phyloP scores from a whole-genome alignment of 192 early-diverging fungal genomes.

The Podila clonocystis region DNA sequence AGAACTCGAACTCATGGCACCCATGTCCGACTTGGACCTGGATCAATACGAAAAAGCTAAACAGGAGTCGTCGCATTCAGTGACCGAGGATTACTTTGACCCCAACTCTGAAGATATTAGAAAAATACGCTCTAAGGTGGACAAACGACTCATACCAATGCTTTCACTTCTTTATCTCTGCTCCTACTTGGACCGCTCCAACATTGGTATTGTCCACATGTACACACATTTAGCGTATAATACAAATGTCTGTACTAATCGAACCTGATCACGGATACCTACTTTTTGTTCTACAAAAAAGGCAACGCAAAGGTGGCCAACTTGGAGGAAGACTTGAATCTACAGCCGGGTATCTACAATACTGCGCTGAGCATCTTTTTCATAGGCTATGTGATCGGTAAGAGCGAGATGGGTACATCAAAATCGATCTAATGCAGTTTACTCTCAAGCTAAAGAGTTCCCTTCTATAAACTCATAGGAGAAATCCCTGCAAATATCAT shows the following conservation, averaged over 20 bases:
- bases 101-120: neutral
- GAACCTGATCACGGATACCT: no score
- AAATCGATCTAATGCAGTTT: neutral
- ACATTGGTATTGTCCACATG: neutral
- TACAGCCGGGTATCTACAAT: conserved; percentile 55
- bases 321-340: conserved; percentile 50
- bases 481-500: conserved; percentile 11
- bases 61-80: neutral
- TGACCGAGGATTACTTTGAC: neutral
- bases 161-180: conserved; percentile 10
- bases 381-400: conserved; percentile 57
- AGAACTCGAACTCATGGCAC: no score
- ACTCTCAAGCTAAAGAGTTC: neutral
- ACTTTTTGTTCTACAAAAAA: neutral
- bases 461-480: neutral
- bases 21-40: neutral
- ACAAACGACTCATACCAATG: conserved; percentile 14
- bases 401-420: neutral
- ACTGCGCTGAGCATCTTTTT: conserved; percentile 68
- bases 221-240: neutral
- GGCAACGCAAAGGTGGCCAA: conserved; percentile 60
- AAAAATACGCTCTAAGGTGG: neutral
- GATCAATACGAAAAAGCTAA: neutral
- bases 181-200: conserved; percentile 23
- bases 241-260: neutral